phyloP scores from a whole-genome alignment of 2,329 filamentous ascomycete species.

The Shiraia sp. region DNA sequence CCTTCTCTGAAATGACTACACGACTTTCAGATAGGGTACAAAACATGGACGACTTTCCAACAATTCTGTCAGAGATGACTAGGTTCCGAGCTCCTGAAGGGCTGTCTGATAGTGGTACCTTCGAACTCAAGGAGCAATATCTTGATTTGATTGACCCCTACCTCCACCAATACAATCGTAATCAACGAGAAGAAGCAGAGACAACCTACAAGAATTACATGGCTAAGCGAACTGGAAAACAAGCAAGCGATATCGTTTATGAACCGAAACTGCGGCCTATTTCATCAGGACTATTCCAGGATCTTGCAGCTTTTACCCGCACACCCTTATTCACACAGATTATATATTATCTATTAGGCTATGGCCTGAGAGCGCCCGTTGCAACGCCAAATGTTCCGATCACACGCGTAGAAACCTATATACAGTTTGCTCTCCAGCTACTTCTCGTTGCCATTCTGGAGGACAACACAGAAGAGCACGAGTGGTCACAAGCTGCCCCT shows the following conservation, averaged over 20 bases:
- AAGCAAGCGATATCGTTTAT: constrained; percentile 81
- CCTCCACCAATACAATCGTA: constrained; percentile 93
- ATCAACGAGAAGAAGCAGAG: constrained; percentile 94
- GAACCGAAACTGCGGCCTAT: constrained; percentile 83
- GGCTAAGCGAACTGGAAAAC: constrained; percentile 83
- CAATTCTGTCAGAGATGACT: constrained; percentile 83
- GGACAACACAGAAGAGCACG: constrained; percentile 62
- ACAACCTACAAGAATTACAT: constrained; percentile 83
- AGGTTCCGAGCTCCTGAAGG: constrained; percentile 90
- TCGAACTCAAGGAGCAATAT: constrained; percentile 85
- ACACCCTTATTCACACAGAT: constrained; percentile 88
- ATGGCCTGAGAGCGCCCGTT: constrained; percentile 70
- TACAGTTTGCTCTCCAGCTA: constrained; percentile 89
- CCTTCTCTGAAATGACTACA: constrained; percentile 86
- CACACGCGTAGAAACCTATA: constrained; percentile 85
- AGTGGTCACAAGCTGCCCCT: constrained; percentile 50
- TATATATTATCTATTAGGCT: constrained; percentile 84
- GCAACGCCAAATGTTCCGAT: constrained; percentile 74
- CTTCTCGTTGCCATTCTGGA: constrained; percentile 84
- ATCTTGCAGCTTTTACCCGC: constrained; percentile 77
- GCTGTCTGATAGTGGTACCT: constrained; percentile 88
- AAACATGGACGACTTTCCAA: constrained; percentile 85
- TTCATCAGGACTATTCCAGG: constrained; percentile 73
- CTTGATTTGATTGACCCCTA: constrained; percentile 92
- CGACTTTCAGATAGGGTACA: constrained; percentile 88